Conservation (phyloP, 305 asterid genomes). For the Lippia alba region DNA sequence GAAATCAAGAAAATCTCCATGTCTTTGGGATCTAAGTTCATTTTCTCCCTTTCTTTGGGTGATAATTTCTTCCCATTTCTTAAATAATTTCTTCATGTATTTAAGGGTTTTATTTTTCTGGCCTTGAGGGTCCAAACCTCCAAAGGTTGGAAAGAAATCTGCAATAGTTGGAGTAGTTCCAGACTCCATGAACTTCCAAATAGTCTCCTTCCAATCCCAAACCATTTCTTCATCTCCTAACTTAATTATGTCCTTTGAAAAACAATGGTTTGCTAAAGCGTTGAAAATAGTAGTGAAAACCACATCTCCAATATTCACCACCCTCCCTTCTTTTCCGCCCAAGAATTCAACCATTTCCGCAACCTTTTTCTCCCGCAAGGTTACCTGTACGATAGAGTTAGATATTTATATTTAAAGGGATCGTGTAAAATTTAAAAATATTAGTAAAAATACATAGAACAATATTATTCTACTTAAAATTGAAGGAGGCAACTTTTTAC, state of each 20-base stretch:
- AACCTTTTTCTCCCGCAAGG: slow-evolving; percentile 41
- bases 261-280: slow-evolving; percentile 37
- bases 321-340: slow-evolving; percentile 32
- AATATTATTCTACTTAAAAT: too few relatives aligned
- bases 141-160: slow-evolving; percentile 43
- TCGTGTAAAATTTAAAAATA: too few relatives aligned
- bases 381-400: neutral
- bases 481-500: too few relatives aligned
- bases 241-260: slow-evolving; percentile 39
- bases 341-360: slow-evolving; percentile 43
- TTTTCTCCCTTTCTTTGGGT: slow-evolving; percentile 28
- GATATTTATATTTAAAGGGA: too few relatives aligned
- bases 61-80: slow-evolving; percentile 40
- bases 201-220: slow-evolving; percentile 40
- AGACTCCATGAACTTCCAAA: slow-evolving; percentile 45
- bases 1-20: slow-evolving; percentile 43
- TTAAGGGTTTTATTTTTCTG: slow-evolving; percentile 30
- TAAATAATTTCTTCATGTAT: slow-evolving; percentile 38
- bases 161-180: slow-evolving; percentile 46
- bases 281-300: slow-evolving; percentile 38
- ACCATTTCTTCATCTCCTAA: slow-evolving; percentile 35
- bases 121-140: slow-evolving; percentile 32
- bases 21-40: neutral
- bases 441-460: too few relatives aligned
- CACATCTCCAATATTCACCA: slow-evolving; percentile 36